phyloP scores from a whole-genome alignment of 805 yeast genomes.

The Kurtzmaniella fragi region DNA sequence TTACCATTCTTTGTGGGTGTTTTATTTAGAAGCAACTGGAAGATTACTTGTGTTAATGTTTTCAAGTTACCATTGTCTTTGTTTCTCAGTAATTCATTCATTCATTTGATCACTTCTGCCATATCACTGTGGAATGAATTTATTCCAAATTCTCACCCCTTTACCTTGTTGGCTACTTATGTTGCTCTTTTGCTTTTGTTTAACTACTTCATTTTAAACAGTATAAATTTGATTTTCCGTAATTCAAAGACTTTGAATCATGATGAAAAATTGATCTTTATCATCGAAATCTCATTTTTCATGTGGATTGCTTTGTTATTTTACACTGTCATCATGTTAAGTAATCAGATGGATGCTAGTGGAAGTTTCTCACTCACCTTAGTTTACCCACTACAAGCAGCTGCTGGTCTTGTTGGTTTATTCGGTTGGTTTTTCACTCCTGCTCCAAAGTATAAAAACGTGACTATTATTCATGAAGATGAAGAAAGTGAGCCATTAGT shows the following conservation, averaged over 20 bases:
- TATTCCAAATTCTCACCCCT: constrained; percentile 36
- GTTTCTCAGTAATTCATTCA: constrained; percentile 33
- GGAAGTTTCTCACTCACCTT: constrained; percentile 50
- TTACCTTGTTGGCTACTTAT: constrained; percentile 32
- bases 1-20: constrained; percentile 44
- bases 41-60: constrained; percentile 34
- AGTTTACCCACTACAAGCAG: constrained; percentile 41
- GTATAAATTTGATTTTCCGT: constrained; percentile 28
- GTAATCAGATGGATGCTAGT: constrained; percentile 40
- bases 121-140: constrained; percentile 21
- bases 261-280: constrained; percentile 40
- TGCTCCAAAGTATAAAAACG: constrained; percentile 6
- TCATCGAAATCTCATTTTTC: constrained; percentile 46
- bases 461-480: constrained; percentile 3
- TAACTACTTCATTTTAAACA: constrained; percentile 54
- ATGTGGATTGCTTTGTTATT: constrained; percentile 53
- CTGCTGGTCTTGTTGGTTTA: constrained; percentile 49
- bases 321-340: constrained; percentile 43
- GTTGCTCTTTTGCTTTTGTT: constrained; percentile 45
- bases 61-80: constrained; percentile 60
- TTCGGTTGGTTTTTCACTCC: constrained; percentile 38
- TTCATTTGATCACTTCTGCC: constrained; percentile 17
- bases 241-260: constrained; percentile 30
- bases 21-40: constrained; percentile 45
- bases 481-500: constrained; percentile 31